Base-by-base conservation (phyloP, 805 yeast species). In the Starmerella geochares region DNA sequence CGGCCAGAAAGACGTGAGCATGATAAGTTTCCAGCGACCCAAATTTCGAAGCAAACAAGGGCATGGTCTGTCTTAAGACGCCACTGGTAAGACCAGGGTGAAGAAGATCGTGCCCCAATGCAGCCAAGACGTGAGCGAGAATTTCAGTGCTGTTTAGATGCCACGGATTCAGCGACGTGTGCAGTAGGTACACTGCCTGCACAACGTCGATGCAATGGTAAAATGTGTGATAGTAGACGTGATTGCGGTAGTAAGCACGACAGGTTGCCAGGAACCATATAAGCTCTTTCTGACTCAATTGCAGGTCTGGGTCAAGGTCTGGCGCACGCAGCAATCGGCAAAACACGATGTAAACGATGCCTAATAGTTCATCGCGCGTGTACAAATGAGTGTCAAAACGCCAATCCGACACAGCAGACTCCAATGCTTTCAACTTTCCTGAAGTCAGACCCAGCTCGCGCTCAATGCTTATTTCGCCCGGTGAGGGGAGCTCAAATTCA, bases 61-160 rank as follows among this genome's bases (percentile, higher is more conserved):
- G 74, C 8, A 72, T 63, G 58, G 77, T 63, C 51, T 75, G 70
- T 21, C 71, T 68, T 63, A 90, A 68, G 56, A 86, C 79, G 32
- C 78, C 76, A 64, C 86, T 86, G 13, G 94, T 86, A n/a, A 87
- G 78, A 1, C 97, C 98, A 0, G 97, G 97, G 65, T 92, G 98
- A 20, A 96, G 95, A 28, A 85, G 79, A 65, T 92, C 98, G 67
- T 92, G 98, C 47, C 97, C 97, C 38, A 88, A 67, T 1, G 95
- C 92, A 0, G 95, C 84, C 11, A 88, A 69, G 29, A 85, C 72
- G 24, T 86, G 66, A 1, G 83, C 76, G 42, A 83, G 67, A 2
- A 74, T 71, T 57, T 81, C 81, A 27, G 62, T 58, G 49, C 67
- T 72, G 17, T n/a, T 4, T 17, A 46, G 37, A 5, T 36, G 23